phyloP scores from a whole-genome alignment of 139 green algal species.

The Coccomyxa sp. region DNA sequence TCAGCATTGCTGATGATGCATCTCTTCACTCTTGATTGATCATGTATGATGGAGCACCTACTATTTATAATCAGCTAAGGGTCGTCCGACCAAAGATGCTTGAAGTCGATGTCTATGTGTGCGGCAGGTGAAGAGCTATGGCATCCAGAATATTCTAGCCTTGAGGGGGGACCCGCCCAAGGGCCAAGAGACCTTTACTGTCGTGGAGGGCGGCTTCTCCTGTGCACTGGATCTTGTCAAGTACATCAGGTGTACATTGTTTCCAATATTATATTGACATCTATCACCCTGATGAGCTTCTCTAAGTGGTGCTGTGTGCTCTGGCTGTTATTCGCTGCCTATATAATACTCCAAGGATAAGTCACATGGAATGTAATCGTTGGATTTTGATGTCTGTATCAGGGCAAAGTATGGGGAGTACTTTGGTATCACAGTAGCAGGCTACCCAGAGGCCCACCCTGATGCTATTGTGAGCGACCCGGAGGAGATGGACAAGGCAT shows the following conservation, averaged over 20 bases:
- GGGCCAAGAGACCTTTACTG: conserved; percentile 76
- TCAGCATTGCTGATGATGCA: neutral
- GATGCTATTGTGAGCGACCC: conserved; percentile 84
- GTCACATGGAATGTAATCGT: neutral
- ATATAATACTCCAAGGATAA: neutral
- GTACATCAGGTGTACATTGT: conserved; percentile 69
- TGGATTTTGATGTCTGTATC: neutral
- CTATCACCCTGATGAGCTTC: neutral
- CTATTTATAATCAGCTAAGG: too few relatives aligned
- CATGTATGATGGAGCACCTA: too few relatives aligned
- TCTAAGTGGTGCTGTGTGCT: too few relatives aligned
- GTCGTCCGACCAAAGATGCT: too few relatives aligned
- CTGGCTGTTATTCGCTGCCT: too few relatives aligned
- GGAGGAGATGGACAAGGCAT: conserved; percentile 74
- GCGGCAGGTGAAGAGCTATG: conserved; percentile 71
- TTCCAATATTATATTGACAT: neutral
- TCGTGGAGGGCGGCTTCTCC: conserved; percentile 86
- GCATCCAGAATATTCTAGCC: conserved; percentile 93
- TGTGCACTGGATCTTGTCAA: conserved; percentile 93
- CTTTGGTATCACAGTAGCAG: conserved; percentile 90
- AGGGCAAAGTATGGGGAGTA: conserved; percentile 79
- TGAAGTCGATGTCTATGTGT: neutral
- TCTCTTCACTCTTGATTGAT: neutral
- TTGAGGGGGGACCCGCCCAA: conserved; percentile 92
- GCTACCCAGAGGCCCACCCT: conserved; percentile 95